Evolutionary conservation across 441 rosid genomes (phyloP), one percentile per base, ranked within the genome.

Genomic region (Pelargonium australe): DNA sequence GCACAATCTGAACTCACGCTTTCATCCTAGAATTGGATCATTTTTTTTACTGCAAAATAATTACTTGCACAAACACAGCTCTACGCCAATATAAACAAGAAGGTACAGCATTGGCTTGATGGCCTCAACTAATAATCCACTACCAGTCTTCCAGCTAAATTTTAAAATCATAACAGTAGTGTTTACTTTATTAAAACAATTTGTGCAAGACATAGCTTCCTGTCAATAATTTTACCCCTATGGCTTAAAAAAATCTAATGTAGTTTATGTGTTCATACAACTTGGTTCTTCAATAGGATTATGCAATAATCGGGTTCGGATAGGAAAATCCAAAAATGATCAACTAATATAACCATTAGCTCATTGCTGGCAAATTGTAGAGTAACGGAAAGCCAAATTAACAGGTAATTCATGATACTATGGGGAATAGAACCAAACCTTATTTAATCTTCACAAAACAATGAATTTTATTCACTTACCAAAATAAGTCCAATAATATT

Each of bases 401-500:
- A n/a, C 58, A n/a, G 58, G 58, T 12, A 16, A 51, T 51, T 14
- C 53, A 51, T 5, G 58, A 51, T n/a, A 51, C 4, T 51, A 7
- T 17, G 14, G n/a, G n/a, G 14, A n/a, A 51, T 51, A 1, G 58
- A 51, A 51, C 37, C 37, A 31, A 31, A 31, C 4, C 5, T 31
- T 31, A 31, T 31, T 31, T 31, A 31, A 31, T 31, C 37, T 31
- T 57, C 23, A 17, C 17, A 57, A 17, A 7, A 57, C 11, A 57
- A 57, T 57, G 14, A 62, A 28, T 23, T 63, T 13, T 14, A 17
- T 60, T 13, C 43, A 11, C 20, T 72, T 76, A 91, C 96, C 91
- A 92, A 83, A 76, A 92, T 77, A 71, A 92, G 84, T 62, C 97
- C 97, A 58, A 92, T 89, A 75, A 92, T 86, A 81, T 92, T 92